Evolutionary conservation across 768 basidiomycete species (phyloP).

Genomic region (Tricholoma sp.): DNA sequence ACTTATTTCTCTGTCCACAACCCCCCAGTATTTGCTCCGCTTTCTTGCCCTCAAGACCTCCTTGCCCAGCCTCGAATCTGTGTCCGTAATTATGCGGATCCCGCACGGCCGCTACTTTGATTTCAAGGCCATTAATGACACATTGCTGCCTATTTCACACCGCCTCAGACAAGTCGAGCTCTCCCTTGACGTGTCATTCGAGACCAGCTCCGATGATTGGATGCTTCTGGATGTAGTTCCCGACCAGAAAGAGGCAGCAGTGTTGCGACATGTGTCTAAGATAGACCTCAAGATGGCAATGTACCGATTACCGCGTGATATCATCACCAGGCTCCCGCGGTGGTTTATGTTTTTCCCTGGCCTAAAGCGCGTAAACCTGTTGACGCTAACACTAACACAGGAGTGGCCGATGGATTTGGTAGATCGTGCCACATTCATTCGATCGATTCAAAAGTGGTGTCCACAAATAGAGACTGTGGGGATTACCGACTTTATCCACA

Average conservation of each 20-base stretch:
- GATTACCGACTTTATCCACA: conserved; percentile 6
- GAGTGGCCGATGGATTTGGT: conserved; percentile 6
- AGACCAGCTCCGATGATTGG: conserved; percentile 7
- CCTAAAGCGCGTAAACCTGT: conserved; percentile 11
- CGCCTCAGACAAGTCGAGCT: neutral
- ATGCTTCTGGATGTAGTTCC: conserved; percentile 2
- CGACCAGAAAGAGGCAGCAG: neutral
- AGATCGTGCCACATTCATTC: conserved; percentile 2
- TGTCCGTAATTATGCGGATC: conserved; percentile 5
- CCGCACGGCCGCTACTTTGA: conserved; percentile 2
- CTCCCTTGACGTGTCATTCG: conserved; percentile 5
- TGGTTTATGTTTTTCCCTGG: conserved; percentile 16
- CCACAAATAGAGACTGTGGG: conserved; percentile 3
- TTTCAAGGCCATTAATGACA: conserved; percentile 1
- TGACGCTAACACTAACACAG: conserved; percentile 12
- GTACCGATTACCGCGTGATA: conserved; percentile 15
- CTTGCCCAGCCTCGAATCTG: conserved; percentile 1
- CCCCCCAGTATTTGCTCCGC: conserved; percentile 1
- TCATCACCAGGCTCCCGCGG: conserved; percentile 13
- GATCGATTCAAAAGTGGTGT: conserved; percentile 4
- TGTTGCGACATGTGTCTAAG: conserved; percentile 9
- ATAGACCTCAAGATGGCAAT: conserved; percentile 17
- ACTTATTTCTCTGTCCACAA: conserved; percentile 7
- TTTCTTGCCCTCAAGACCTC: neutral
- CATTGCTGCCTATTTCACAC: neutral